A percentile compares a stretch with the other conserved stretches of the same genome.
phyloP scores from a whole-genome alignment of 345 rosid genomes.

The Eucalyptus curtisii region DNA sequence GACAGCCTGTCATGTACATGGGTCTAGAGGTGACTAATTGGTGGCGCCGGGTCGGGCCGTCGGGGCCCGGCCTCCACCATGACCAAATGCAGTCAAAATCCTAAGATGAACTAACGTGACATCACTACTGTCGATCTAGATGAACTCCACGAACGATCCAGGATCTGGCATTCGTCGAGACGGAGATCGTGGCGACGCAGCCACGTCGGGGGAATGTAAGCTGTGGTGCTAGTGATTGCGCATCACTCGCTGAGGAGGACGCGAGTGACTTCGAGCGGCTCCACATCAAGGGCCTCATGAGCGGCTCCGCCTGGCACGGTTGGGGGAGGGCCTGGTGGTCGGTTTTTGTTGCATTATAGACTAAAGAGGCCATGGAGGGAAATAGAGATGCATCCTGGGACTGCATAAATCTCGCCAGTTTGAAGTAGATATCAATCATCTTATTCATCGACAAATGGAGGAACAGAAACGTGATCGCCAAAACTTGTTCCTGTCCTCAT shows the following conservation, averaged over 20 bases:
- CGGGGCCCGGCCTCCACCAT: neutral
- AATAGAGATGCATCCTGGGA: neutral
- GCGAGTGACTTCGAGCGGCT: no score
- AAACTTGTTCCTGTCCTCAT: neutral
- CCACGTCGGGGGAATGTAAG: no score
- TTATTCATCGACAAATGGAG: neutral
- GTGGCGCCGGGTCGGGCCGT: neutral
- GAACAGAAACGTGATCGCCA: neutral
- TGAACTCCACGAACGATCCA: neutral
- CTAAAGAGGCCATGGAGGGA: no score
- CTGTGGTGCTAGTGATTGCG: no score
- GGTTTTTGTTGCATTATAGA: no score
- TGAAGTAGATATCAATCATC: neutral
- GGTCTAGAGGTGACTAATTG: neutral
- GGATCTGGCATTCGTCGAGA: neutral
- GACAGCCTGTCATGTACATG: neutral
- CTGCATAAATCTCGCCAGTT: neutral
- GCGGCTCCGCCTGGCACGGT: no score
- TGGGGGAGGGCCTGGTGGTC: no score
- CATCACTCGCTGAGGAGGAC: no score
- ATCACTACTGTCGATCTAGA: neutral
- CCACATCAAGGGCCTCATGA: no score
- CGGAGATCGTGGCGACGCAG: no score
- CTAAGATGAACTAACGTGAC: neutral
- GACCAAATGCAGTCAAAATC: neutral